phyloP scores from a whole-genome alignment of 1,139 yeast species.

The Yamadazyma trypodendri region DNA sequence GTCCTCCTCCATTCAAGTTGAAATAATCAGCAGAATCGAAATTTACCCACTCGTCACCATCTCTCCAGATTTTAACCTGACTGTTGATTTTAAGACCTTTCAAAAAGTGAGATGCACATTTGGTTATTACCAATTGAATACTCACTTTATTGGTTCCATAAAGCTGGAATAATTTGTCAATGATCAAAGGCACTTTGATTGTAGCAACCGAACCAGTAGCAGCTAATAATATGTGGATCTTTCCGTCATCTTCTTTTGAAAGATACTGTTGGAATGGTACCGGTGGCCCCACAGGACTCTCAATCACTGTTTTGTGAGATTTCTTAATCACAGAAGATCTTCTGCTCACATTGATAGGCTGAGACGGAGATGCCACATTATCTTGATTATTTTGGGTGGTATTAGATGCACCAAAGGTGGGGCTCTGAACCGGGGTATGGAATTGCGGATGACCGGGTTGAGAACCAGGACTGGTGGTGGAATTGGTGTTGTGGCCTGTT shows the following conservation, averaged over 20 bases:
- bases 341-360: constrained; percentile 27
- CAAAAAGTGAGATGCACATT: constrained; percentile 79
- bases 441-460: constrained; percentile 1
- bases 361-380: constrained; percentile 6
- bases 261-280: constrained; percentile 74
- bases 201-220: constrained; percentile 98
- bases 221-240: constrained; percentile 82
- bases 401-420: background rate
- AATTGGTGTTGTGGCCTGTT: background rate
- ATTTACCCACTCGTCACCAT: constrained; percentile 84
- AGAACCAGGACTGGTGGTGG: background rate
- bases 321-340: constrained; percentile 22
- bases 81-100: constrained; percentile 75
- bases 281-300: constrained; percentile 64
- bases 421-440: constrained; percentile 1
- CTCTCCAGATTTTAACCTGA: constrained; percentile 90
- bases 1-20: constrained; percentile 4
- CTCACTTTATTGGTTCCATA: constrained; percentile 71
- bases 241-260: constrained; percentile 71
- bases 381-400: background rate
- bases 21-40: constrained; percentile 33
- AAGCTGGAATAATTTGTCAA: constrained; percentile 75
- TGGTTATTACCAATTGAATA: constrained; percentile 83
- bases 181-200: constrained; percentile 82
- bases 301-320: constrained; percentile 38